These are phyloP conservation scores for Rhizopogon vulgaris DNA, from an alignment of 768 basidiomycete species.

Conservation along the genomic window DNA sequence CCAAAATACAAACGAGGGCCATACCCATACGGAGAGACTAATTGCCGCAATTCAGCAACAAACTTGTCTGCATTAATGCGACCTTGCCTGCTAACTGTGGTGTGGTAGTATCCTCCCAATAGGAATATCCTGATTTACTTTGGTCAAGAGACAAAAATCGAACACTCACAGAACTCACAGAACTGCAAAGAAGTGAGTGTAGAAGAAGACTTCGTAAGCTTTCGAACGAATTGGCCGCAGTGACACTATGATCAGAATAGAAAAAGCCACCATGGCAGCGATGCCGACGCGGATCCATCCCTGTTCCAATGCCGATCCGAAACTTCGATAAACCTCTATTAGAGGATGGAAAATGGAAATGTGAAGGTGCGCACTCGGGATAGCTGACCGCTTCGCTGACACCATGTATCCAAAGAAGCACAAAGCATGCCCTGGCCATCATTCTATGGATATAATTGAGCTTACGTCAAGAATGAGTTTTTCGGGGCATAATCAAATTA, in stretches of 20 bases:
- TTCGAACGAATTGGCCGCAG: slow-evolving; percentile 44
- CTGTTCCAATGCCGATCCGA: neutral
- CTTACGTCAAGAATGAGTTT: slow-evolving; percentile 8
- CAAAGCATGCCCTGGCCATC: slow-evolving; percentile 36
- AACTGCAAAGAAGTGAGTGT: slow-evolving; percentile 37
- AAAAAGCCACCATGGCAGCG: slow-evolving; percentile 31
- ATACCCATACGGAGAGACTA: slow-evolving; percentile 31
- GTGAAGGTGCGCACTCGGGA: slow-evolving; percentile 6
- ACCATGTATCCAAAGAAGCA: slow-evolving; percentile 45
- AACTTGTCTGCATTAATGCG: slow-evolving; percentile 16
- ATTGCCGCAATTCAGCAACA: neutral
- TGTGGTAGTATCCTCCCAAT: slow-evolving; percentile 34
- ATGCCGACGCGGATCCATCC: slow-evolving; percentile 24
- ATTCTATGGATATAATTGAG: slow-evolving; percentile 40
- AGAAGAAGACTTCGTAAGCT: slow-evolving; percentile 46
- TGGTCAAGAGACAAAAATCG: neutral
- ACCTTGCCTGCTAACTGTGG: slow-evolving; percentile 25
- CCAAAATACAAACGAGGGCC: slow-evolving; percentile 50
- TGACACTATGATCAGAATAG: slow-evolving; percentile 35
- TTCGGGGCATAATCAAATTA: neutral
- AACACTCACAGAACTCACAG: slow-evolving; percentile 21
- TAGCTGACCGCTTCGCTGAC: slow-evolving; percentile 16
- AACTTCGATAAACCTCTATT: slow-evolving; percentile 4
- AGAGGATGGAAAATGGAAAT: neutral
- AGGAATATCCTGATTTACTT: slow-evolving; percentile 18